These are phyloP conservation scores for Puccinia triticina DNA, from an alignment of 1,284 basidiomycete genomes.

Conservation along the genomic window DNA sequence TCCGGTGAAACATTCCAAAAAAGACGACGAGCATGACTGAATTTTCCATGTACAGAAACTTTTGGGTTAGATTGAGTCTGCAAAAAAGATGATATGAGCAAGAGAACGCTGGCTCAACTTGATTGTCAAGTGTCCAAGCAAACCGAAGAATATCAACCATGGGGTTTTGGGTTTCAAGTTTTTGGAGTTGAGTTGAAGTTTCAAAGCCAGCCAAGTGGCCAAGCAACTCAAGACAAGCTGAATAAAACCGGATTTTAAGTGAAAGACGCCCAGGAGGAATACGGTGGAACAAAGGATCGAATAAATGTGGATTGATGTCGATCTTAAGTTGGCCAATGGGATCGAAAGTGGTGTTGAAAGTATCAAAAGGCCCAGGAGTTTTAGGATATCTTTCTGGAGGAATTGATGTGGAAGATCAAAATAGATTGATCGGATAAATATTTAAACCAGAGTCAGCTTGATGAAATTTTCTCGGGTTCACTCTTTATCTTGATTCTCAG, in stretches of 20 bases:
- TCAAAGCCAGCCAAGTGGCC: slow-evolving; percentile 16
- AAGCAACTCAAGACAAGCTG: slow-evolving; percentile 56
- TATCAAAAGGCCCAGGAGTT: slow-evolving; percentile 56
- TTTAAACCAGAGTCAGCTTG: not conserved
- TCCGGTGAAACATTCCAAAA: slow-evolving; percentile 30
- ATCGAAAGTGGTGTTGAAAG: slow-evolving; percentile 56
- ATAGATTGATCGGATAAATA: not conserved
- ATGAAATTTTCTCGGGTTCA: not conserved
- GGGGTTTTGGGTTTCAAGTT: slow-evolving; percentile 11
- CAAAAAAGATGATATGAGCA: not conserved
- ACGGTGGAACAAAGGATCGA: slow-evolving; percentile 56
- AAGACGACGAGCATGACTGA: slow-evolving; percentile 29
- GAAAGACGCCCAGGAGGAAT: slow-evolving; percentile 58
- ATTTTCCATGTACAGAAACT: too few relatives aligned
- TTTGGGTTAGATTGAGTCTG: not conserved
- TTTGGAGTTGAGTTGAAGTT: not conserved
- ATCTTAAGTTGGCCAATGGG: slow-evolving; percentile 53
- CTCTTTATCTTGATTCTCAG: too few relatives aligned
- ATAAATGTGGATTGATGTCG: slow-evolving; percentile 57
- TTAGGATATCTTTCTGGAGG: slow-evolving; percentile 52
- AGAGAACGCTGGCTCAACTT: slow-evolving; percentile 14
- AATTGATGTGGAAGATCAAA: not conserved
- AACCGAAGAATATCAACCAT: slow-evolving; percentile 37
- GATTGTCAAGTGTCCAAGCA: slow-evolving; percentile 33
- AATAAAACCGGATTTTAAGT: slow-evolving; percentile 57